phyloP scores from a whole-genome alignment of 1,284 basidiomycete genomes.

The Xerocomus nothofagi region DNA sequence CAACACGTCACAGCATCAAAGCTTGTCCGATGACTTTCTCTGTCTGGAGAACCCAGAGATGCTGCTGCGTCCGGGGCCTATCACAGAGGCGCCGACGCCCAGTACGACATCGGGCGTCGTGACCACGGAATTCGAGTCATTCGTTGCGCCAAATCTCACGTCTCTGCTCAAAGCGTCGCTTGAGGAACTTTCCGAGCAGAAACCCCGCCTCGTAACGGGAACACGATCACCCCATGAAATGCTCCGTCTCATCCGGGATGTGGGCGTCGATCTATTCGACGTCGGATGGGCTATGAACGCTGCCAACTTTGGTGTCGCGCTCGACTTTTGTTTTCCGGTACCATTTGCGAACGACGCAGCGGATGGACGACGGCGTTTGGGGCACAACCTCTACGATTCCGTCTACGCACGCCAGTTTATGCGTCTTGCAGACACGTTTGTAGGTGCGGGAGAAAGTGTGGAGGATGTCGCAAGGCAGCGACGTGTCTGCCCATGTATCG shows the following conservation, averaged over 20 bases:
- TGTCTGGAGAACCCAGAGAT: constrained; percentile 8
- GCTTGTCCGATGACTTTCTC: constrained; percentile 17
- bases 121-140: neutral
- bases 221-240: constrained; percentile 70
- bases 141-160: constrained; percentile 22
- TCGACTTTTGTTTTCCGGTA: constrained; percentile 75
- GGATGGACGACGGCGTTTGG: constrained; percentile 46
- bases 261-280: constrained; percentile 77
- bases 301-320: constrained; percentile 65
- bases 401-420: constrained; percentile 61
- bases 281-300: constrained; percentile 65
- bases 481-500: constrained; percentile 53
- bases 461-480: neutral
- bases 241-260: constrained; percentile 57
- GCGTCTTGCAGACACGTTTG: constrained; percentile 46
- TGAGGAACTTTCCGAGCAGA: constrained; percentile 46
- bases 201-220: constrained; percentile 63
- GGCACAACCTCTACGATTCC: constrained; percentile 68
- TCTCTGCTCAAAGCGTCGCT: constrained; percentile 61
- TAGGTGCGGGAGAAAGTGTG: constrained; percentile 27
- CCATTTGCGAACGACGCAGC: constrained; percentile 17
- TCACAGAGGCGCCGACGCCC: constrained; percentile 14
- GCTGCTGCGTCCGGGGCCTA: constrained; percentile 14
- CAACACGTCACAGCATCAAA: constrained; percentile 16
- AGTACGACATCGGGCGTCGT: constrained; percentile 1